phyloP scores from a whole-genome alignment of 169 alveolate genomes.

The Cryptosporidium baileyi region DNA sequence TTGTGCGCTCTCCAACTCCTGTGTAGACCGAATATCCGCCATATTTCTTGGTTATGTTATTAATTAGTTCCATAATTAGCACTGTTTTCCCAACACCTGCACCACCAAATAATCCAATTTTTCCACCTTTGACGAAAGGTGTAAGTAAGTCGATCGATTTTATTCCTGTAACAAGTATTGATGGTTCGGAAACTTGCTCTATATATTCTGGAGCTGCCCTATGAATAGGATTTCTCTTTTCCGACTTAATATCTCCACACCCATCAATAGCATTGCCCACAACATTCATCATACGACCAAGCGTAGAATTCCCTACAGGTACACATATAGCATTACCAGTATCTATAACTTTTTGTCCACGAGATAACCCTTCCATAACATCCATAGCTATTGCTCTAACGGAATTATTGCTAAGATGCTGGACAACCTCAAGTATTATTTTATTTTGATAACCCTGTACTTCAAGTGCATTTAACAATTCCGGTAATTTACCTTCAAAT shows the following conservation, averaged over 20 bases:
- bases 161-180: constrained; percentile 90
- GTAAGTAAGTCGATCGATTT: constrained; percentile 96
- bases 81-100: constrained; percentile 99
- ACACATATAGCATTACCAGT: constrained; percentile 94
- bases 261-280: constrained; percentile 98
- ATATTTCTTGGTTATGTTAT: constrained; percentile 96
- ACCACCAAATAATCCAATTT: constrained; percentile 98
- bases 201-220: constrained; percentile 94
- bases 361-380: constrained; percentile 95
- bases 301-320: constrained; percentile 86
- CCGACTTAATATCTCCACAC: constrained; percentile 92
- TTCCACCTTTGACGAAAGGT: constrained; percentile 98
- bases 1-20: constrained; percentile 98
- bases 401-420: constrained; percentile 91
- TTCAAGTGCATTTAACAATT: constrained; percentile 93
- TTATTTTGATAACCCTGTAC: constrained; percentile 85
- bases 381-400: constrained; percentile 98
- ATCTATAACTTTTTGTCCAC: constrained; percentile 94
- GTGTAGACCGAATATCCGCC: constrained; percentile 99
- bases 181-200: constrained; percentile 92
- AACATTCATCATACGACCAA: constrained; percentile 97
- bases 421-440: constrained; percentile 94
- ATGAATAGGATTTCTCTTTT: constrained; percentile 88
- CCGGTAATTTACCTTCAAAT: constrained; percentile 94
- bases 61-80: constrained; percentile 95